Evolutionary conservation across 2,329 filamentous ascomycete genomes (phyloP).

Genomic region (Beauveria medogensis): DNA sequence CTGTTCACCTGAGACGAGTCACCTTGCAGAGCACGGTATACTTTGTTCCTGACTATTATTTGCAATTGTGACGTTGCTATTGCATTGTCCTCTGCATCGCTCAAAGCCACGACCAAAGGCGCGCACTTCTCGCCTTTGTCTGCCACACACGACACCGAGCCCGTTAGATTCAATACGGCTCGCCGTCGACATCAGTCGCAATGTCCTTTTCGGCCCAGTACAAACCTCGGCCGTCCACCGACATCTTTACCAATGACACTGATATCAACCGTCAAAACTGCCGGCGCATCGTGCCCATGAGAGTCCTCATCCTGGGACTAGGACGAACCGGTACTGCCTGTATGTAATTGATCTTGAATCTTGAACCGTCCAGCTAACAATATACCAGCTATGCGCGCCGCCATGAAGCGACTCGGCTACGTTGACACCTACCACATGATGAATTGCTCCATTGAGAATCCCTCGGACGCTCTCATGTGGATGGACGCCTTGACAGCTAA

Average conservation of each 20-base stretch:
- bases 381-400: constrained; percentile 49
- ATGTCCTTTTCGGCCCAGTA: constrained; percentile 25
- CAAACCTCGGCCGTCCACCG: constrained; percentile 38
- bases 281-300: constrained; percentile 61
- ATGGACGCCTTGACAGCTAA: constrained; percentile 56
- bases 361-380: background rate
- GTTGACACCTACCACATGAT: constrained; percentile 68
- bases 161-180: background rate
- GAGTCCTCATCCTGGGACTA: constrained; percentile 60
- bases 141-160: background rate
- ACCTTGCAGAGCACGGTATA: background rate
- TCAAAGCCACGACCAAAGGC: background rate
- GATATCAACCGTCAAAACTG: constrained; percentile 60
- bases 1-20: background rate
- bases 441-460: constrained; percentile 56
- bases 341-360: constrained; percentile 27
- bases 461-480: constrained; percentile 57
- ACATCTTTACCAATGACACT: constrained; percentile 57
- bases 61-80: background rate
- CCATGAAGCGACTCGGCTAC: constrained; percentile 59
- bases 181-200: background rate
- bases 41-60: background rate
- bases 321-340: constrained; percentile 65
- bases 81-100: background rate
- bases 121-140: background rate